Base-by-base conservation (phyloP, 2,329 filamentous ascomycete species). In the Sclerotinia minor region DNA sequence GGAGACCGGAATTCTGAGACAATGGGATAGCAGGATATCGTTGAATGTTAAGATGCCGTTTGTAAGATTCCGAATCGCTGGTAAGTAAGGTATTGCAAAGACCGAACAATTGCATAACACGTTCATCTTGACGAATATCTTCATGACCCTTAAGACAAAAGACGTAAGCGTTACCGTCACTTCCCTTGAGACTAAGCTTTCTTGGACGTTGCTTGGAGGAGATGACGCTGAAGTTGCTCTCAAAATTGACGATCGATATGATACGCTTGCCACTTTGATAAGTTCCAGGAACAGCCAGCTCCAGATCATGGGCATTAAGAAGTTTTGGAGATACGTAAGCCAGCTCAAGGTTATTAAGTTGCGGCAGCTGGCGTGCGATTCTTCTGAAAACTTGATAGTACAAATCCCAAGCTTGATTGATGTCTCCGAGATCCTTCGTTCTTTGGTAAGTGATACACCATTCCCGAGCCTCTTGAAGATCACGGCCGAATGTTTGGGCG, bases 51-150 rank as follows among this genome's bases (percentile, higher is more conserved):
- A 99, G 87, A 79, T 99, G 95, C 13, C 95, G 89, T 83, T 99
- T 99, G 80, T 97, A 96, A 74, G 91, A 95, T 80, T 99, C 96
- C 4, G 92, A 92, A 77, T 99, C 96, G 76, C 94, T 94, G 57
- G 92, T 86, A 53, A 99, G 86, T 1, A 99, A 86, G 0, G 96
- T 99, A 79, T 99, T 99, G 81, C 94, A 95, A 19, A 99, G 86
- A 52, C 95, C 95, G 77, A 99, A 99, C 47, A 99, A 86, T 80
- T 99, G 95, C 96, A 99, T 99, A 73, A 99, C 95, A 80, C 96
- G 90, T 80, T 99, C 95, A 76, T 99, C 95, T 79, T 99, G 95
- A 69, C 95, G 90, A 72, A 99, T 97, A 82, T 99, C 95, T 80
- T 99, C 95, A 76, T 99, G 96, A n/a, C 95, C 95, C 83, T 99